A percentile compares a stretch with the other conserved stretches of the same genome.
Conservation (phyloP, 2,329 filamentous ascomycete species). For the Trichothecium roseum region DNA sequence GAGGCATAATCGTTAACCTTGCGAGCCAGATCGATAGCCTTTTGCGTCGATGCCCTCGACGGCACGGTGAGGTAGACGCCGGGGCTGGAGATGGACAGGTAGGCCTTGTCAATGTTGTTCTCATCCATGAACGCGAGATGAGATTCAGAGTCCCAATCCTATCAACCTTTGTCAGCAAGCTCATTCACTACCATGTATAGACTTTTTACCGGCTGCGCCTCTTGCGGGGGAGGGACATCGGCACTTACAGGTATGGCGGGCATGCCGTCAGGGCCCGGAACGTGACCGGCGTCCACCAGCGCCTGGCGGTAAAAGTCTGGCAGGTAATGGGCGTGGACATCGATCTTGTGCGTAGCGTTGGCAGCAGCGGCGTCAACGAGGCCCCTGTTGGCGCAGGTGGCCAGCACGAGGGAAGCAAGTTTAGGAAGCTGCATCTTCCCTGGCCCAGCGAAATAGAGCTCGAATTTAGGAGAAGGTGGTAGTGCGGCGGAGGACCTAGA, state of each 20-base stretch:
- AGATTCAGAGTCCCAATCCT: constrained; percentile 7
- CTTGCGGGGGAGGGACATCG: too few species aligned
- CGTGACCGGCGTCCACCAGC: constrained; percentile 11
- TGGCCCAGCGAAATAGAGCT: too few species aligned
- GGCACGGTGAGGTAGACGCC: constrained; percentile 13
- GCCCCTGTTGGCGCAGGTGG: background rate
- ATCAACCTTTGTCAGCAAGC: too few species aligned
- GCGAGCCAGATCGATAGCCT: constrained; percentile 10
- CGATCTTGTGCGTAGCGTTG: constrained; percentile 8
- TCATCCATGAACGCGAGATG: constrained; percentile 12
- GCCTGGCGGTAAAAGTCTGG: constrained; percentile 14
- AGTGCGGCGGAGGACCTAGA: background rate
- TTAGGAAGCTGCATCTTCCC: background rate
- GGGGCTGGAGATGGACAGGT: constrained; percentile 14
- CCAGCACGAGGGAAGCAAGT: background rate
- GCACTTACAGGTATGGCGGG: constrained; percentile 12
- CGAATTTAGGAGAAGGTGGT: too few species aligned
- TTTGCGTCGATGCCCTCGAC: constrained; percentile 9
- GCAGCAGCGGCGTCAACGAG: background rate
- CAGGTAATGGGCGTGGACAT: constrained; percentile 13
- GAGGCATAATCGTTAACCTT: constrained; percentile 12
- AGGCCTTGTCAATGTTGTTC: constrained; percentile 10
- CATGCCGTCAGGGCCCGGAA: constrained; percentile 14
- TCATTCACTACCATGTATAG: too few species aligned
- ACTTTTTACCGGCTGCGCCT: too few species aligned